Conservation (phyloP, 805 yeast genomes). For the Candida ortonii region DNA sequence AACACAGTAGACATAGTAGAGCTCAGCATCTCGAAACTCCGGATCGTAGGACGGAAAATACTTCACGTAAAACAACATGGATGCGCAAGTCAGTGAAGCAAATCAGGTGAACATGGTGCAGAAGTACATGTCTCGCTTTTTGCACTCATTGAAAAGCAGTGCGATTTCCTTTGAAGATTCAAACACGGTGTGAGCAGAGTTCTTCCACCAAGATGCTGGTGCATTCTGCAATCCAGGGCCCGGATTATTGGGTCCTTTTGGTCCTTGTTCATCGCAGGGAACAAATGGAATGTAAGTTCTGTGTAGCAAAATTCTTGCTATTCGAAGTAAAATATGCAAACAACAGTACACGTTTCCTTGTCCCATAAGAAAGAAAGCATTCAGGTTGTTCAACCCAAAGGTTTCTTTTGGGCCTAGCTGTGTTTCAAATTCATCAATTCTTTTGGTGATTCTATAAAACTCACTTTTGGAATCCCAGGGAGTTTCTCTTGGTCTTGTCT, state of each 20-base stretch:
- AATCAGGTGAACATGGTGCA: conserved; percentile 17
- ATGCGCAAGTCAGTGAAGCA: conserved; percentile 15
- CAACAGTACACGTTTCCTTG: conserved; percentile 14
- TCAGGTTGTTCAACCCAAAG: conserved; percentile 9
- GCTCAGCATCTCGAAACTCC: conserved; percentile 8
- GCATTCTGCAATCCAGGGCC: conserved; percentile 10
- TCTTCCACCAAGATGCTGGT: conserved; percentile 17
- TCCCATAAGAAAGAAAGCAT: conserved; percentile 14
- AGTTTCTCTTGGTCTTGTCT: conserved; percentile 7
- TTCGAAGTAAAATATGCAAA: conserved; percentile 10
- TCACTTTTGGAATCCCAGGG: conserved; percentile 17
- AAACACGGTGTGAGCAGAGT: conserved; percentile 12
- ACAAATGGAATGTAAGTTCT: conserved; percentile 18
- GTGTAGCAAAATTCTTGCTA: conserved; percentile 11
- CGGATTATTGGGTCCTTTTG: conserved; percentile 15
- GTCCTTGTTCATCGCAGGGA: conserved; percentile 16
- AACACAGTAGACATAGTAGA: conserved; percentile 11
- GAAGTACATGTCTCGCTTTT: conserved; percentile 4
- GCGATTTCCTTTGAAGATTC: conserved; percentile 10
- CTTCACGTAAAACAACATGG: conserved; percentile 12
- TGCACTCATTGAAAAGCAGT: conserved; percentile 7
- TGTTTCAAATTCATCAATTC: conserved; percentile 9
- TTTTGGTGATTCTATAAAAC: conserved; percentile 10
- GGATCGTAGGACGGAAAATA: conserved; percentile 18
- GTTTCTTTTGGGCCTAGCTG: conserved; percentile 15